phyloP scores from a whole-genome alignment of 164 flowering plant species.

The Stephania yunnanensis region DNA sequence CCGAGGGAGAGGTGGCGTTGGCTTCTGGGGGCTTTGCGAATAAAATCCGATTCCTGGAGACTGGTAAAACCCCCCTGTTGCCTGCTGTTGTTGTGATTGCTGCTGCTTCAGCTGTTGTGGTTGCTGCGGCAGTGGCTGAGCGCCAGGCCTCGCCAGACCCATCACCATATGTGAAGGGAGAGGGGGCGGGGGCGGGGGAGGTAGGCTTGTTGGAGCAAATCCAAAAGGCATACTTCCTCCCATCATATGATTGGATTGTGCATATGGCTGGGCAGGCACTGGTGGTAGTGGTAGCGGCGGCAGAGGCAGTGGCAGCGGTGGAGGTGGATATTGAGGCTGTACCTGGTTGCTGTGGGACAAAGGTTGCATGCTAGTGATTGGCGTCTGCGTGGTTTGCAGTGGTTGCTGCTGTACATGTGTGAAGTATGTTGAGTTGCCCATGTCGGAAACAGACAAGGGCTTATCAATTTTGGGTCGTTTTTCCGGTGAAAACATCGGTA shows the following conservation, averaged over 20 bases:
- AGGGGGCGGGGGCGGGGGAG: conserved; percentile 71
- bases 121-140: conserved; percentile 4
- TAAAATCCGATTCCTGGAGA: conserved; percentile 58
- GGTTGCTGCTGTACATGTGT: conserved; percentile 34
- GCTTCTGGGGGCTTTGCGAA: conserved; percentile 54
- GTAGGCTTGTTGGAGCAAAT: conserved; percentile 32
- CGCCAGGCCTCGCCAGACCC: conserved; percentile 42
- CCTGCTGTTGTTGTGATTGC: conserved; percentile 36
- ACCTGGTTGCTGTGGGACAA: conserved; percentile 16
- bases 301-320: conserved; percentile 35
- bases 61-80: conserved; percentile 29
- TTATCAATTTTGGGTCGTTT: conserved; percentile 60
- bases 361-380: conserved; percentile 1
- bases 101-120: conserved; percentile 29
- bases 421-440: conserved; percentile 29
- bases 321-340: conserved; percentile 33
- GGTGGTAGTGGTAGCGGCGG: conserved; percentile 29
- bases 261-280: conserved; percentile 38
- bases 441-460: conserved; percentile 40
- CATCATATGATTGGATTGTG: conserved; percentile 44
- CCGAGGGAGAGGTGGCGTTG: conserved; percentile 50
- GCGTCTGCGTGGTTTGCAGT: conserved; percentile 11
- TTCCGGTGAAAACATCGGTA: conserved; percentile 34
- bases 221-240: conserved; percentile 49
- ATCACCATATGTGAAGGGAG: conserved; percentile 41